Base-by-base conservation (phyloP, 2,329 filamentous ascomycete genomes). In the Leptodontidium sp. region DNA sequence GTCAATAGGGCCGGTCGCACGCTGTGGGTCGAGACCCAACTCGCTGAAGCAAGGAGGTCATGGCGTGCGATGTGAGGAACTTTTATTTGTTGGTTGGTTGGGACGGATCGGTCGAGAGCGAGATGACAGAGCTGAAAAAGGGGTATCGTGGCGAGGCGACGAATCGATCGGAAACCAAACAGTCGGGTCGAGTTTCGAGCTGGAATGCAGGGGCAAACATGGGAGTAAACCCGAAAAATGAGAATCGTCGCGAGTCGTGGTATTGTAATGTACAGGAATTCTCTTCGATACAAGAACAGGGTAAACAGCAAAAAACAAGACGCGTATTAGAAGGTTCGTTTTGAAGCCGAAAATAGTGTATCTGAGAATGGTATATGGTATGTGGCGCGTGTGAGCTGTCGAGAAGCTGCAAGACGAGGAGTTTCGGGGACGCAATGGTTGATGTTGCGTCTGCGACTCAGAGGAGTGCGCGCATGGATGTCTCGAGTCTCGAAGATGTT, bases 201-300 rank as follows among this genome's bases (percentile, higher is more conserved):
- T 64, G 69, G 74, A 73, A 71, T 73, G 72, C 67, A 61, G 68
- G 71, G 68, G 12, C 24, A 38, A 45, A 64, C 24, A 61, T 29
- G 24, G 68, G 69, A 66, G 35, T 29, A 52, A 50, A 61, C 21
- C 49, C 9, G 38, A 21, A 52, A 69, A 73, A 74, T 67, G 72
- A 76, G 71, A 76, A 73, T 76, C 74, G 74, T 76, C 68, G 69
- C 67, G 68, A 68, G 67, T 76, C 74, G 70, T 76, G 49, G 64
- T 68, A 70, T 69, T 61, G 63, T 75, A 73, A 62, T 74, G 50
- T 75, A 74, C 72, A 74, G 62, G 58, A 65, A 40, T 40, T 40
- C 38, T 40, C 11, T 40, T 55, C 35, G 69, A 70, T 45, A 50
- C 64, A 40, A 43, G 53, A 53, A 47, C 49, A 61, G 47, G 64